These are phyloP conservation scores for Zopfia rhizophila DNA, from an alignment of 2,329 filamentous ascomycete genomes.

Conservation along the genomic window DNA sequence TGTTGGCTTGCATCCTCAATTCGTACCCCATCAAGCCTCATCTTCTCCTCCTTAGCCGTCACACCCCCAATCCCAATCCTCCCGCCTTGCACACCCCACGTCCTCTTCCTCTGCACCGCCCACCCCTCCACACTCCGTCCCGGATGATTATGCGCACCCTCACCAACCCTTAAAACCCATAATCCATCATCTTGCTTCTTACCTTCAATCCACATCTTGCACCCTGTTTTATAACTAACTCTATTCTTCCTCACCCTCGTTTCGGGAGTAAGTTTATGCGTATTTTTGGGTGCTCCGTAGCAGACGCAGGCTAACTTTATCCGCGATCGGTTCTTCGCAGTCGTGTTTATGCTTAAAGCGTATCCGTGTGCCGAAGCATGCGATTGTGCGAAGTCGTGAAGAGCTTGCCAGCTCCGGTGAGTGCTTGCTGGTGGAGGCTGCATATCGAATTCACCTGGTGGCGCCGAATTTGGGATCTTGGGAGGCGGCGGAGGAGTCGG, in stretches of 20 bases:
- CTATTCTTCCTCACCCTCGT: constrained; percentile 47
- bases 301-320: constrained; percentile 51
- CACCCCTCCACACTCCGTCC: constrained; percentile 41
- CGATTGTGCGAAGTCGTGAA: constrained; percentile 44
- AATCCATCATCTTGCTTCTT: constrained; percentile 42
- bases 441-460: constrained; percentile 40
- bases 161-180: constrained; percentile 44
- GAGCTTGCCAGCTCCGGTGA: constrained; percentile 40
- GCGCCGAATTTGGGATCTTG: constrained; percentile 23
- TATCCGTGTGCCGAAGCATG: constrained; percentile 48
- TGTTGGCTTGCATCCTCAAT: constrained; percentile 1
- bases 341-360: constrained; percentile 48
- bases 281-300: constrained; percentile 49
- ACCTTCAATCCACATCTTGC: constrained; percentile 49
- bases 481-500: constrained; percentile 19
- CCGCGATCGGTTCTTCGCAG: constrained; percentile 47
- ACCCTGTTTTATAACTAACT: constrained; percentile 47
- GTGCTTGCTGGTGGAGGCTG: constrained; percentile 37
- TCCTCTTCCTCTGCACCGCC: constrained; percentile 46
- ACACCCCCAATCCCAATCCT: constrained; percentile 43
- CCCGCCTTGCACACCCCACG: constrained; percentile 45
- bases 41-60: constrained; percentile 42
- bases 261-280: constrained; percentile 48
- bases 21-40: not conserved
- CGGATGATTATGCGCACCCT: constrained; percentile 42